A percentile compares a stretch with the other conserved stretches of the same genome.
Conservation (phyloP, 495 filamentous ascomycete species). For the Penicillium robsamsonii region DNA sequence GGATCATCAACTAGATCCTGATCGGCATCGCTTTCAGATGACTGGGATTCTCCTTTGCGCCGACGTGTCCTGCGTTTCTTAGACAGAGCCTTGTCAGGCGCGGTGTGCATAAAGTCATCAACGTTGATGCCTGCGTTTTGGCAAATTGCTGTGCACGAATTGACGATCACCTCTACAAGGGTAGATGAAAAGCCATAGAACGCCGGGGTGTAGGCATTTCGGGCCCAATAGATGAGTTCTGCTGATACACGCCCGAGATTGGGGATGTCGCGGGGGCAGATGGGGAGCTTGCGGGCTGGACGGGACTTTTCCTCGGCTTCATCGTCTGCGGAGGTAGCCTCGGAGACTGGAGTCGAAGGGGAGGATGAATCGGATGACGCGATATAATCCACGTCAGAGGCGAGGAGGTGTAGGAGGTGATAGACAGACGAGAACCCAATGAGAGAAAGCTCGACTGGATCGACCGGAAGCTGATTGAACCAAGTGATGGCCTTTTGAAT, state of each 20-base stretch:
- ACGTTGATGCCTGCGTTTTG: constrained; percentile 40
- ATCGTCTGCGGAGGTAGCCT: constrained; percentile 29
- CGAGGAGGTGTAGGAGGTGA: constrained; percentile 60
- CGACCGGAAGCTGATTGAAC: constrained; percentile 47
- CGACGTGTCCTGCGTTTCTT: constrained; percentile 17
- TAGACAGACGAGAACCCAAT: constrained; percentile 77
- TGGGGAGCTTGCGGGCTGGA: constrained; percentile 9
- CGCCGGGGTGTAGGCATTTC: constrained; percentile 47
- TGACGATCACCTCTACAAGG: constrained; percentile 41
- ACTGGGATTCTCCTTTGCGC: constrained; percentile 20
- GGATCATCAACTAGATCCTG: constrained; percentile 16
- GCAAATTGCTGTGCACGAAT: constrained; percentile 42
- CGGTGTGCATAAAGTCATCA: constrained; percentile 29
- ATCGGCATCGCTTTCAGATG: constrained; percentile 24
- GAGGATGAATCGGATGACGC: constrained; percentile 39
- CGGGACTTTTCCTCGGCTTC: constrained; percentile 34
- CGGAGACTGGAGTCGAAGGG: constrained; percentile 25
- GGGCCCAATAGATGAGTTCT: constrained; percentile 48
- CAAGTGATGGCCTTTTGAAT: constrained; percentile 43
- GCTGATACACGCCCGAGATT: constrained; percentile 44
- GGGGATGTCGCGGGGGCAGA: constrained; percentile 32
- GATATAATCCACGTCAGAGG: constrained; percentile 52
- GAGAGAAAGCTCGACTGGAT: constrained; percentile 57
- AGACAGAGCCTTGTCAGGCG: constrained; percentile 8
- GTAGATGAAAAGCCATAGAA: constrained; percentile 45